phyloP scores from a whole-genome alignment of 192 early-diverging fungal species.

The Coemansia sp. region DNA sequence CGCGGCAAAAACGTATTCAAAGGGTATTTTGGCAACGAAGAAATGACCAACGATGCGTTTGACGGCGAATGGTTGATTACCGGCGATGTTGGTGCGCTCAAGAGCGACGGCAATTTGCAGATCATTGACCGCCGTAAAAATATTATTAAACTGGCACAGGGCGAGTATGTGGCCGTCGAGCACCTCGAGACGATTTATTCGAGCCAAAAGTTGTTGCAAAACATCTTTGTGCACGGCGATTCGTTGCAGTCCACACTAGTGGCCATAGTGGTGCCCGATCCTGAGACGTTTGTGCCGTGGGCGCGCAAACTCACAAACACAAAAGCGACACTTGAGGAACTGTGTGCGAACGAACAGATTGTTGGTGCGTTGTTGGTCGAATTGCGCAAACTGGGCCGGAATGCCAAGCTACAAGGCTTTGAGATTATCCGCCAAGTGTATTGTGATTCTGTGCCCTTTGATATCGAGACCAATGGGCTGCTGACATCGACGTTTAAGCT shows the following conservation, averaged over 20 bases:
- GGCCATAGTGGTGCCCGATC: slow-evolving; percentile 80
- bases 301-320: slow-evolving; percentile 46
- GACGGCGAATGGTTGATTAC: slow-evolving; percentile 82
- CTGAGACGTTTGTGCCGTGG: slow-evolving; percentile 66
- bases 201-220: slow-evolving; percentile 73
- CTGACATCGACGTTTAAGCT: slow-evolving; percentile 92
- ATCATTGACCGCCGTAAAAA: slow-evolving; percentile 87
- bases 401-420: slow-evolving; percentile 80
- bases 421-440: slow-evolving; percentile 72
- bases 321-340: slow-evolving; percentile 36
- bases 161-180: slow-evolving; percentile 93
- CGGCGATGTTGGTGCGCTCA: slow-evolving; percentile 85
- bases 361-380: slow-evolving; percentile 61
- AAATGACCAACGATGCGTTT: slow-evolving; percentile 74
- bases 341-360: slow-evolving; percentile 55
- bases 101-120: slow-evolving; percentile 66
- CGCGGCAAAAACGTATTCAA: slow-evolving; percentile 71
- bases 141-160: slow-evolving; percentile 83
- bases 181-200: slow-evolving; percentile 78
- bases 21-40: slow-evolving; percentile 79
- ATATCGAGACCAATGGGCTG: slow-evolving; percentile 72
- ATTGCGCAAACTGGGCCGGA: slow-evolving; percentile 61
- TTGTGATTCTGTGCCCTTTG: slow-evolving; percentile 68
- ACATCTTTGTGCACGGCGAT: slow-evolving; percentile 93
- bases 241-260: slow-evolving; percentile 82